Conservation (phyloP, 1,284 basidiomycete species). For the Rhodotorula sp. region DNA sequence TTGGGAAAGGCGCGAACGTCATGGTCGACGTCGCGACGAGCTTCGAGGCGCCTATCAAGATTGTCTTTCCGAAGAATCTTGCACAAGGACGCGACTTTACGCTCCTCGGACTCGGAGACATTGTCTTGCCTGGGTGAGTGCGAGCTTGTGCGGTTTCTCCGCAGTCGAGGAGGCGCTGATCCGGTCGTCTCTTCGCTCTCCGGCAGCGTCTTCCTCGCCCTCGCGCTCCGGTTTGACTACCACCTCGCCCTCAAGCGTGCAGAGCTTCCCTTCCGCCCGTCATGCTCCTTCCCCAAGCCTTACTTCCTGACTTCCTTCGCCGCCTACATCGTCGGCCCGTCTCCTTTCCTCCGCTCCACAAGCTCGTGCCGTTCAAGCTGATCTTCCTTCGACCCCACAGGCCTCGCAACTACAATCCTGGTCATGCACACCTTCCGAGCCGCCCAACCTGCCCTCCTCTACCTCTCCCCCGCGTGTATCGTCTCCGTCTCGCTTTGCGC, state of each 20-base stretch:
- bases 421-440: conserved; percentile 80
- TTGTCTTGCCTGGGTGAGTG: conserved; percentile 65
- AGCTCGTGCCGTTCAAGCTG: too few relatives aligned
- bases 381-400: too few relatives aligned
- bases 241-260: conserved; percentile 51
- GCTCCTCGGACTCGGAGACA: conserved; percentile 86
- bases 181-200: not conserved
- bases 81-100: conserved; percentile 63
- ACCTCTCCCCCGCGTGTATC: conserved; percentile 67
- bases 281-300: conserved; percentile 60
- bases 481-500: conserved; percentile 61
- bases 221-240: conserved; percentile 84
- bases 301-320: conserved; percentile 74
- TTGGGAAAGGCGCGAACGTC: conserved; percentile 44
- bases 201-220: conserved; percentile 68
- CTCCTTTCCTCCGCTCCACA: not conserved
- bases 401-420: conserved; percentile 71
- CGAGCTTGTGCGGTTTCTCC: not conserved
- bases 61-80: conserved; percentile 65
- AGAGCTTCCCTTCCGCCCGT: conserved; percentile 43
- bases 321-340: conserved; percentile 70
- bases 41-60: conserved; percentile 90
- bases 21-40: conserved; percentile 91
- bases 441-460: conserved; percentile 90
- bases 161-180: too few relatives aligned